Evolutionary conservation across 208 protist species (phyloP), one percentile per base, ranked within the genome.

Genomic region (Balamuthia mandrillaris): DNA sequence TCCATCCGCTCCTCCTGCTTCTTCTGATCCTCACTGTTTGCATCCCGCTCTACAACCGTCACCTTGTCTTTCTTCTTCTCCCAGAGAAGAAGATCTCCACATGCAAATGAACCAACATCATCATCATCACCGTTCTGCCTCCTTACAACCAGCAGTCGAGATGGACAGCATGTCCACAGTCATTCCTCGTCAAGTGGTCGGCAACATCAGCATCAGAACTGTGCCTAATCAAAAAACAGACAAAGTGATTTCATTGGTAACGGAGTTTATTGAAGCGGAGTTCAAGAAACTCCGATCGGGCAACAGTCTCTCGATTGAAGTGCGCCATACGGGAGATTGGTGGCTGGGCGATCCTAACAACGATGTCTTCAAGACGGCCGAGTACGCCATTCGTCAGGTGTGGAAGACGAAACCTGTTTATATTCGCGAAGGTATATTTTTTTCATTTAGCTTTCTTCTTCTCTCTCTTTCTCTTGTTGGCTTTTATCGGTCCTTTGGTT

Each of bases 341-440:
- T 86, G 82, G 82, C 63, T 86, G 47, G 82, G 66, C 66, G 49
- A 86, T 31, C 72, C 72, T 12, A 60, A 42, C 72, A 81, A 49
- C 44, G 66, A n/a, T 51, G 4, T 0, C 21, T 87, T 58, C 70
- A 61, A 83, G 35, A 56, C 70, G 29, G 70, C 58, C n/a, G 58
- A 41, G 31, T 31, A 45, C 1, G 68, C 84, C 16, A 41, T 87
- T 27, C 21, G 72, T 42, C 14, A 44, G 14, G 72, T 81, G 72
- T 81, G 84, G 84, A 72, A 60, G 12, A n/a, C 41, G 29, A 0
- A 41, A 44, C 84, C 66, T 29, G 45, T 18, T 5, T 83, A 56
- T 58, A 63, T 83, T 16, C 66, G 84, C 41, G 84, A 86, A 54
- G 82, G n/a, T n/a, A n/a, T n/a, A n/a, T n/a, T n/a, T n/a, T n/a